Conservation (phyloP, 495 filamentous ascomycete species). For the Hypoxylon rickii region DNA sequence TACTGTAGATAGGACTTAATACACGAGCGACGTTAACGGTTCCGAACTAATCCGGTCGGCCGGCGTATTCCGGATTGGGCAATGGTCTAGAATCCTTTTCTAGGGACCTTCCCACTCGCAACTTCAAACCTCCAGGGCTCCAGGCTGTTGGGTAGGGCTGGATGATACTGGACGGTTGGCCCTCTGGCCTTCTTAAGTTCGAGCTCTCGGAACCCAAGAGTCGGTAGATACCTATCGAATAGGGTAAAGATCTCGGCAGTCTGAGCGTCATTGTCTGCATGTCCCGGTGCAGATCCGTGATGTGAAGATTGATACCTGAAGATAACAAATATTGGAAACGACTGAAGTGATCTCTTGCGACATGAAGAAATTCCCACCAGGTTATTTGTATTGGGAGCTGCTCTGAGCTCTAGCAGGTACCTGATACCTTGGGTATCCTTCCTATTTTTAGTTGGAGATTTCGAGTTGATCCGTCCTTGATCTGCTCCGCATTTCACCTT, state of each 20-base stretch:
- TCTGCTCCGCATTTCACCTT: conserved; percentile 17
- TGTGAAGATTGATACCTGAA: too few relatives aligned
- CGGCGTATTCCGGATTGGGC: conserved; percentile 28
- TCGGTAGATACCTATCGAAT: background rate
- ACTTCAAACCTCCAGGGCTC: background rate
- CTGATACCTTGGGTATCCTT: too few relatives aligned
- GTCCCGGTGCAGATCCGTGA: too few relatives aligned
- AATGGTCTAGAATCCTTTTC: conserved; percentile 4
- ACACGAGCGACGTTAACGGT: background rate
- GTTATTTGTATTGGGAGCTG: too few relatives aligned
- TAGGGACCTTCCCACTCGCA: conserved; percentile 3
- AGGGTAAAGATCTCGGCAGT: background rate
- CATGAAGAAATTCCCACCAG: background rate
- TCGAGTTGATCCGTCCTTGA: conserved; percentile 1
- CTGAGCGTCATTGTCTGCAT: background rate
- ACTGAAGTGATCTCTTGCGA: background rate
- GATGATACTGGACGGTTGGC: background rate
- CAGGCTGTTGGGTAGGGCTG: conserved; percentile 9
- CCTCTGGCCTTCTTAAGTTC: background rate
- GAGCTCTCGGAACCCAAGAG: background rate
- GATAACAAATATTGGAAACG: background rate
- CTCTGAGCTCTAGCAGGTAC: too few relatives aligned
- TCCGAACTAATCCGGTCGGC: conserved; percentile 22
- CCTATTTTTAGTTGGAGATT: conserved; percentile 27
- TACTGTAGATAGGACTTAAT: background rate